These are phyloP conservation scores for Houttuynia cordata DNA, from an alignment of 164 flowering plant genomes.

Conservation along the genomic window DNA sequence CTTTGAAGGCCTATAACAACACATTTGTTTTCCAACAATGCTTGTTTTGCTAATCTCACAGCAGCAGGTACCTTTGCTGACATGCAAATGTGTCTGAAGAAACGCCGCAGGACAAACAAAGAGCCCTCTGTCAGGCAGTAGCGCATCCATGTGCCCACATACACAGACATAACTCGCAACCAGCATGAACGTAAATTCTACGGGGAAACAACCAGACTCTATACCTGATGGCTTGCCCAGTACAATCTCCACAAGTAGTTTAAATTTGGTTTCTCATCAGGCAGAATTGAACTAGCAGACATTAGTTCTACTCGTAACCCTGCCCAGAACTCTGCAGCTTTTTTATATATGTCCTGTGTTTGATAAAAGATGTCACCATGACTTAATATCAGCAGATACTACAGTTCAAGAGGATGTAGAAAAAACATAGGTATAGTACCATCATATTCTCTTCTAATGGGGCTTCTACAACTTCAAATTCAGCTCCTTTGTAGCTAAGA, in stretches of 20 bases:
- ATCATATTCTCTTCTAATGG: conserved; percentile 72
- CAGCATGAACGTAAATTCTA: conserved; percentile 52
- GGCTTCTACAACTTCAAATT: conserved; percentile 90
- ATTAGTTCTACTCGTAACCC: conserved; percentile 77
- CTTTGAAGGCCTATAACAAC: conserved; percentile 98
- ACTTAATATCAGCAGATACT: background rate
- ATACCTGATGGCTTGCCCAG: conserved; percentile 98
- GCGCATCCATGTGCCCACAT: background rate
- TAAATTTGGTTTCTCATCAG: conserved; percentile 56
- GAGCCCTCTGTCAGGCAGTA: background rate
- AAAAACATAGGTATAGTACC: conserved; percentile 31
- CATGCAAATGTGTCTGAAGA: conserved; percentile 98
- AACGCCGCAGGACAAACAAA: conserved; percentile 57
- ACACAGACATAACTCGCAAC: background rate
- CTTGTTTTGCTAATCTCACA: conserved; percentile 74
- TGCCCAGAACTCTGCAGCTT: conserved; percentile 97
- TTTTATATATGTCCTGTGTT: conserved; percentile 67
- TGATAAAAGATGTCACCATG: background rate
- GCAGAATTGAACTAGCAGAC: conserved; percentile 60
- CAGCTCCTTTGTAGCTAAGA: conserved; percentile 88
- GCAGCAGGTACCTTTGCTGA: conserved; percentile 95
- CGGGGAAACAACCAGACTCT: conserved; percentile 3
- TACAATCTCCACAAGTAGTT: conserved; percentile 84
- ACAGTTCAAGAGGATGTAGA: background rate
- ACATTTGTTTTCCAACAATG: conserved; percentile 63